phyloP scores from a whole-genome alignment of 192 early-diverging fungal species.

The Rhizophagus sp. region DNA sequence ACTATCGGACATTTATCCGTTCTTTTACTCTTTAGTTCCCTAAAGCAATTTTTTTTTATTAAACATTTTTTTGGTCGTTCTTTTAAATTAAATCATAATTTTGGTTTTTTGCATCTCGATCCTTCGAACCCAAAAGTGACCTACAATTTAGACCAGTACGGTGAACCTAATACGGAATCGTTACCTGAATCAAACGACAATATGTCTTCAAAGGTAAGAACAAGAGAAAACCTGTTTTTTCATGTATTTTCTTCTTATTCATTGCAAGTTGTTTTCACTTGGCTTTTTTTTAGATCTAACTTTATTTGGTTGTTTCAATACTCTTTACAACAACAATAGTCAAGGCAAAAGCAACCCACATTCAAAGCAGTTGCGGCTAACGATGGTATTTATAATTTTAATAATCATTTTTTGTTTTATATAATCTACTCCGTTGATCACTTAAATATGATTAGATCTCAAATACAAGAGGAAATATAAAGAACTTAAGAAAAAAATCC shows the following conservation, averaged over 20 bases:
- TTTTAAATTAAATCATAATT: background rate
- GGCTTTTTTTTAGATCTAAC: background rate
- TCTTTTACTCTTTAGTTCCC: background rate
- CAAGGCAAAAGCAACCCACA: slow-evolving; percentile 12
- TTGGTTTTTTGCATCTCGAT: background rate
- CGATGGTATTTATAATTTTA: slow-evolving; percentile 7
- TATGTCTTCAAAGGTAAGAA: slow-evolving; percentile 30
- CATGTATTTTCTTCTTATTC: background rate
- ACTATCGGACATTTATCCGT: slow-evolving; percentile 24
- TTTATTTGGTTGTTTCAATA: background rate
- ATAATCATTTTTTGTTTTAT: background rate
- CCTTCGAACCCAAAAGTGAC: slow-evolving; percentile 12
- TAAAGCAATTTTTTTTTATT: background rate
- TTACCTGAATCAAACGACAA: background rate
- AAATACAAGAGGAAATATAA: slow-evolving; percentile 41
- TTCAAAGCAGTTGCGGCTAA: slow-evolving; percentile 16
- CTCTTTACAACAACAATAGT: slow-evolving; percentile 4
- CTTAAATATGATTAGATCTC: slow-evolving; percentile 9
- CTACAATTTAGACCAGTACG: slow-evolving; percentile 3
- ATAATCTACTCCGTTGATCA: background rate
- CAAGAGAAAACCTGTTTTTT: background rate
- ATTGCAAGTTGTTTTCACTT: background rate
- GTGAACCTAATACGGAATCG: background rate
- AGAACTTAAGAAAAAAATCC: slow-evolving; percentile 41
- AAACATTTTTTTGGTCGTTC: background rate